Evolutionary conservation across 2,329 filamentous ascomycete genomes (phyloP).

Genomic region (Aquanectria penicillioides): DNA sequence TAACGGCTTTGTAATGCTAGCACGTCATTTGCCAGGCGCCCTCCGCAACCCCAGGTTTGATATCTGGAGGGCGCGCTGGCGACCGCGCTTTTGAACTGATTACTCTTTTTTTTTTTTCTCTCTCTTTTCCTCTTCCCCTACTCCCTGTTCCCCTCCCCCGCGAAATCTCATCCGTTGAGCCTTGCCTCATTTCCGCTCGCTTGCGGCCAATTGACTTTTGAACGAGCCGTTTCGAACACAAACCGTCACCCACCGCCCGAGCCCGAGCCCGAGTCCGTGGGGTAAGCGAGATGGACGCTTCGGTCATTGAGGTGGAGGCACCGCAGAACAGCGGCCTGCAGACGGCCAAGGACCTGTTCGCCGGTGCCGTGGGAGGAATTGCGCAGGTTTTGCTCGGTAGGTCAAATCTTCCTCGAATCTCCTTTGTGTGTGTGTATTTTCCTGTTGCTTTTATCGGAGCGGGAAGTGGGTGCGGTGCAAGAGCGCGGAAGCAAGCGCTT

Average conservation of each 20-base stretch:
- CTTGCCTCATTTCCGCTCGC: too few relatives aligned
- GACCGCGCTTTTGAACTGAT: conserved; percentile 3
- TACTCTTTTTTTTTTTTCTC: not conserved
- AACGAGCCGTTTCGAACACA: not conserved
- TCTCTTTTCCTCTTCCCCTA: not conserved
- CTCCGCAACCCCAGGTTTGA: conserved; percentile 42
- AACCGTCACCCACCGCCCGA: too few relatives aligned
- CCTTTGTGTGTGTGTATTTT: not conserved
- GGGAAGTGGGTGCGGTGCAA: not conserved
- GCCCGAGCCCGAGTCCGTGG: conserved; percentile 3
- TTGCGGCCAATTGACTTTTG: conserved; percentile 1
- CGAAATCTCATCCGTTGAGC: not conserved
- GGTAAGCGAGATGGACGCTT: conserved; percentile 42
- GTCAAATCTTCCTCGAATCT: conserved; percentile 6
- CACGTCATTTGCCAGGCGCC: conserved; percentile 41
- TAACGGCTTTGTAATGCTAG: conserved; percentile 44
- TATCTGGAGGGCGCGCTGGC: conserved; percentile 25
- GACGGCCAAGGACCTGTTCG: conserved; percentile 88
- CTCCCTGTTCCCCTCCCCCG: not conserved
- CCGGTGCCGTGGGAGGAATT: conserved; percentile 90
- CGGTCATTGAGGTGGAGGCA: conserved; percentile 48
- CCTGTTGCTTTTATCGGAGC: not conserved
- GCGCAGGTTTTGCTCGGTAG: conserved; percentile 92
- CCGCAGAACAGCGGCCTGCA: conserved; percentile 56
- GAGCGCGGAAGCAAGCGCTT: too few relatives aligned